Base-by-base conservation (phyloP, 163 green algal species). In the Chloromonas sp. region DNA sequence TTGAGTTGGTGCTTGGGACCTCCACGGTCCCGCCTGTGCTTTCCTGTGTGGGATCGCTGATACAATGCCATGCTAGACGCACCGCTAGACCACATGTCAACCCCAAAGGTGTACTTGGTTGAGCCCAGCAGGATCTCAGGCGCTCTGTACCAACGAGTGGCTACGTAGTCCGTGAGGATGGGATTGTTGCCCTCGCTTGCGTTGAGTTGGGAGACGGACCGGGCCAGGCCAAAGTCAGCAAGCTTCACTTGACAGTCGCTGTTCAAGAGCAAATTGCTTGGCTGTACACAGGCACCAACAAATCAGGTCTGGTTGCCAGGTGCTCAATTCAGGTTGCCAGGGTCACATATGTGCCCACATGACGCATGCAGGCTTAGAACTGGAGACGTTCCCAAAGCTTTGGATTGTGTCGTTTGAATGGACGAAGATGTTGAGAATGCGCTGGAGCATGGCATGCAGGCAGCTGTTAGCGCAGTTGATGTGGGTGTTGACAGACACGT, bases 41-140 rank as follows among this genome's bases (percentile, higher is more conserved):
- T 36, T 36, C 36, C 36, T 36, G 36, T 36, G 36, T 36, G 36
- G 36, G 36, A 36, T 36, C 36, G 36, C 36, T 36, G 36, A 36
- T 36, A 36, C 36, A 36, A 36, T 36, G 36, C 36, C 36, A 74
- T 11, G 66, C 78, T 1, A 14, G 3, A 79, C 90, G 81, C 88
- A 96, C 95, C 97, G 84, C 93, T 95, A 15, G 94, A 96, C 97
- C 97, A 99, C 94, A 99, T 98, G 92, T 99, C 97, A n/a, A 99
- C 97, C 36, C 97, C 97, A 84, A 92, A 97, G 2, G 95, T 99
- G 93, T 99, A 99, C 60, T 95, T 95, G 3, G 93, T 95, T 70
- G 91, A 97, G 8, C 95, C 96, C 58, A 99, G 90, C 81, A 99
- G 92, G 84, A 99, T 98, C 90, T 99, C 97, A 2, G 97, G 97